Percentiles rank a stretch among this genome's conserved stretches.
Conservation (phyloP, 2,329 filamentous ascomycete species). For the Diaporthe velutina region DNA sequence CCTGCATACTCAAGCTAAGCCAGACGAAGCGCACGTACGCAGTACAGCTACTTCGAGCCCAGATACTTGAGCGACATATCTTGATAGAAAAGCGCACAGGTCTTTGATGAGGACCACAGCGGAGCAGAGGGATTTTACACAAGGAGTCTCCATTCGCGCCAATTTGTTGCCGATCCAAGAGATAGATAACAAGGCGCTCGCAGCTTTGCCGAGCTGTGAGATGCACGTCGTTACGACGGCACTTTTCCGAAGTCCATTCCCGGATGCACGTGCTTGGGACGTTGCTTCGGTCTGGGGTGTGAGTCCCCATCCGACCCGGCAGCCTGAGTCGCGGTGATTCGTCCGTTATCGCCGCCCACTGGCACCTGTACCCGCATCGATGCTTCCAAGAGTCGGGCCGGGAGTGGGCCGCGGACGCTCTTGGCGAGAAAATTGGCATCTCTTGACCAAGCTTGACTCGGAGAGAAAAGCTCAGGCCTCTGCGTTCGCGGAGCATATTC, state of each 20-base stretch:
- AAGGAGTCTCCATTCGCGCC: background rate
- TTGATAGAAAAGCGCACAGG: background rate
- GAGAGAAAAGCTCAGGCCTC: background rate
- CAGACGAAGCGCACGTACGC: background rate
- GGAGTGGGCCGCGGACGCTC: constrained; percentile 6
- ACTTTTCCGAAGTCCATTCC: background rate
- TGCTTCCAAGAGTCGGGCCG: background rate
- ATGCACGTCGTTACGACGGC: background rate
- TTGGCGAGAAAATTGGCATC: constrained; percentile 29
- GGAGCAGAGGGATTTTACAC: background rate
- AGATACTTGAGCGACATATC: background rate
- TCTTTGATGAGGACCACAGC: background rate
- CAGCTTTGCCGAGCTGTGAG: background rate
- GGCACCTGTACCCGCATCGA: constrained; percentile 8
- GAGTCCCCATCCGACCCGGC: background rate
- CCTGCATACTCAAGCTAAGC: background rate
- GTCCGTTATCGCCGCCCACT: constrained; percentile 13
- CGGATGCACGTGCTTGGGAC: constrained; percentile 12
- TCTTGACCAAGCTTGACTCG: constrained; percentile 27
- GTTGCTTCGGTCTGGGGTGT: background rate
- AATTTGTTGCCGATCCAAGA: background rate
- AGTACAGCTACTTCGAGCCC: too few species aligned
- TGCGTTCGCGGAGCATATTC: background rate
- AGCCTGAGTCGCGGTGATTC: background rate
- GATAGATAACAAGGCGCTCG: background rate